Evolutionary conservation across 1,284 basidiomycete species (phyloP).

Genomic region (Trichosporon asahii): DNA sequence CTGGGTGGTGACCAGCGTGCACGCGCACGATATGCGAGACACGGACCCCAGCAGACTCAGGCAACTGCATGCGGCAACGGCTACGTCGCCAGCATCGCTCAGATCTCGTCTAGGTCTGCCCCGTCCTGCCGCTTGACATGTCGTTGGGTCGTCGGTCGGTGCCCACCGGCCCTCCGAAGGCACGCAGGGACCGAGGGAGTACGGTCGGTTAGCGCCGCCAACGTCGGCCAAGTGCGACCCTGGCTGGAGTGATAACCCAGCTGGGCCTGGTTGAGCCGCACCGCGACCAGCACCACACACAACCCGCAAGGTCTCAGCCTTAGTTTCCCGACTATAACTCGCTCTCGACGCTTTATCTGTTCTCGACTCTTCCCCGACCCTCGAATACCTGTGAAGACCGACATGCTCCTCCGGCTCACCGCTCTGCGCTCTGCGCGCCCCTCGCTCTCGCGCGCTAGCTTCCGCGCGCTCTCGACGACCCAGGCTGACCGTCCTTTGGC

Average conservation of each 20-base stretch:
- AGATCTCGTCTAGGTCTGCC: background rate
- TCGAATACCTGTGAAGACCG: too few species aligned
- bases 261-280: background rate
- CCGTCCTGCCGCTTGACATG: too few species aligned
- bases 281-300: too few species aligned
- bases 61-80: background rate
- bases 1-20: too few species aligned
- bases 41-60: background rate
- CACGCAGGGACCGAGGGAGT: too few species aligned
- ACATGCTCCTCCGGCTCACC: constrained; percentile 1
- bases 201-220: constrained; percentile 3
- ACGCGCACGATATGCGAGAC: background rate
- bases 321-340: background rate
- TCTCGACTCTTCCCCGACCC: background rate
- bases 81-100: background rate
- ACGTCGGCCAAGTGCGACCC: constrained; percentile 1
- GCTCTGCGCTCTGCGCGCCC: background rate
- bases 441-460: background rate
- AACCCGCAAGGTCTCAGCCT: too few species aligned
- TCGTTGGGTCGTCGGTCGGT: background rate
- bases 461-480: constrained; percentile 59
- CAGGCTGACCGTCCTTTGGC: constrained; percentile 58
- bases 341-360: background rate
- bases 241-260: background rate
- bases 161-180: background rate